Conservation (phyloP, 2,329 filamentous ascomycete species). For the Dactylella cylindrospora region DNA sequence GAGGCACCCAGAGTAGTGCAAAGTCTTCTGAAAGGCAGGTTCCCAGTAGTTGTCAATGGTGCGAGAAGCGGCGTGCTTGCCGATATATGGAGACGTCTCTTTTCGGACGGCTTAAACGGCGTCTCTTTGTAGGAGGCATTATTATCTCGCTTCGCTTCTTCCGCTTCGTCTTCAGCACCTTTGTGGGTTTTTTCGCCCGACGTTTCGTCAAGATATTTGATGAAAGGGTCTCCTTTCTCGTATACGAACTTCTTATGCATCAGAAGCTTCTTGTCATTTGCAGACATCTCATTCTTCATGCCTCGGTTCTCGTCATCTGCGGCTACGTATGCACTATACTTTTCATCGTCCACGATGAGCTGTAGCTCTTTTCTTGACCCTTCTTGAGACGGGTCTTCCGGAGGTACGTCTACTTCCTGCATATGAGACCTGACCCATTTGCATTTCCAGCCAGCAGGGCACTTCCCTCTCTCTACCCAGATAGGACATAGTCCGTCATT, state of each 20-base stretch:
- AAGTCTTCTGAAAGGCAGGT: constrained; percentile 87
- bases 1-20: constrained; percentile 87
- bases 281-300: constrained; percentile 72
- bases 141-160: constrained; percentile 61
- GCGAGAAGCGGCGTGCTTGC: constrained; percentile 91
- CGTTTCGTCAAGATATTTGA: constrained; percentile 74
- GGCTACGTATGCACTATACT: constrained; percentile 51
- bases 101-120: constrained; percentile 87
- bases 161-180: constrained; percentile 52
- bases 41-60: constrained; percentile 93
- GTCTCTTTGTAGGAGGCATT: constrained; percentile 81
- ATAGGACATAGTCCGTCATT: constrained; percentile 78
- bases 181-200: constrained; percentile 59
- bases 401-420: constrained; percentile 64
- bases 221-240: constrained; percentile 72
- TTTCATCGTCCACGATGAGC: constrained; percentile 55
- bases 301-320: constrained; percentile 54
- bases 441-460: constrained; percentile 84
- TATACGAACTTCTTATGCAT: constrained; percentile 71
- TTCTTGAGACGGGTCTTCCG: constrained; percentile 13
- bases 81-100: constrained; percentile 89
- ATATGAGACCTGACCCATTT: constrained; percentile 87
- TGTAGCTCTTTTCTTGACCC: constrained; percentile 49
- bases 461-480: constrained; percentile 73
- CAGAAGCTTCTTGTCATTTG: constrained; percentile 71